These are phyloP conservation scores for Trypanosoma platydactyli DNA, from an alignment of 208 protist species.

Conservation along the genomic window DNA sequence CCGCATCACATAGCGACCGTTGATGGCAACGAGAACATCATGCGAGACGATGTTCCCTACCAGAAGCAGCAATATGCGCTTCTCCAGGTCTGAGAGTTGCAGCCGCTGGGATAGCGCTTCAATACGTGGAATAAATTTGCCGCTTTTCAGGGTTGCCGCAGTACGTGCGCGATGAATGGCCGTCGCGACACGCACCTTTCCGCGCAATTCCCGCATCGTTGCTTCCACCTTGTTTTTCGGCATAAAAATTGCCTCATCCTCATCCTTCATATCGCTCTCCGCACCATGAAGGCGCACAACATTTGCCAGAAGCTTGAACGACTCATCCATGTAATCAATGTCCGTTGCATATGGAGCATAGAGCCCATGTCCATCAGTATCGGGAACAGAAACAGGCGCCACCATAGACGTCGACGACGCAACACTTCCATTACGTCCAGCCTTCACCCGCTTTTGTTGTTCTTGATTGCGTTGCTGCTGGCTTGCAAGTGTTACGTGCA, in stretches of 20 bases:
- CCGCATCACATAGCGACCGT: constrained; percentile 85
- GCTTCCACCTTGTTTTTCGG: constrained; percentile 85
- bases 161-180: constrained; percentile 68
- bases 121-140: constrained; percentile 80
- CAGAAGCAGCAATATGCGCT: constrained; percentile 85
- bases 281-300: constrained; percentile 82
- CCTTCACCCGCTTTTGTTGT: neutral
- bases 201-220: constrained; percentile 78
- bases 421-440: constrained; percentile 11
- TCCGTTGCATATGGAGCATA: constrained; percentile 74
- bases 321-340: constrained; percentile 92
- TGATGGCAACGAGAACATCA: constrained; percentile 89
- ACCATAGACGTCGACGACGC: constrained; percentile 7
- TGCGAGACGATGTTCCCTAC: constrained; percentile 87
- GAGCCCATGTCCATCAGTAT: constrained; percentile 7
- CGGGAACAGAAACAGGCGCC: neutral
- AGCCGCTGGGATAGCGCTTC: constrained; percentile 74
- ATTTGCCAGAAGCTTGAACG: constrained; percentile 85
- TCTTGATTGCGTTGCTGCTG: neutral
- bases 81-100: constrained; percentile 87
- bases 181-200: constrained; percentile 68
- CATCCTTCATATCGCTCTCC: constrained; percentile 91
- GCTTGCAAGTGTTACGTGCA: constrained; percentile 1
- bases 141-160: constrained; percentile 52
- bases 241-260: constrained; percentile 63